A percentile compares a stretch with the other conserved stretches of the same genome.
Conservation (phyloP, 495 filamentous ascomycete genomes). For the Recurvomyces mirabilis region DNA sequence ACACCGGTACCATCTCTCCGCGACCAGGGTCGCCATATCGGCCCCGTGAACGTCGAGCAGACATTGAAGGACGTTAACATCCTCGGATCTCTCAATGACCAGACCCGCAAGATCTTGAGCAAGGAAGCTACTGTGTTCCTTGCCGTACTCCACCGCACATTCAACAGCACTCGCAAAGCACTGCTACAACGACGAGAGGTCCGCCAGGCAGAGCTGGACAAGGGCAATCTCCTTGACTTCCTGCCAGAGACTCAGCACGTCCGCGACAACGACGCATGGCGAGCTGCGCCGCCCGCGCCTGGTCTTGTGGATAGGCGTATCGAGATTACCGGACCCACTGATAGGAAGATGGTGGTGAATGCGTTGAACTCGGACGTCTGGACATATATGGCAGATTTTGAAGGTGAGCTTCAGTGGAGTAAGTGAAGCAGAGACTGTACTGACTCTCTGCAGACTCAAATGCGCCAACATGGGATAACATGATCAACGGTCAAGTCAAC, state of each 20-base stretch:
- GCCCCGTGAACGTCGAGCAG: constrained; percentile 16
- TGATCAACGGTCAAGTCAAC: constrained; percentile 98
- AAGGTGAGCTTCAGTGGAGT: constrained; percentile 47
- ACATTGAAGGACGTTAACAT: constrained; percentile 83
- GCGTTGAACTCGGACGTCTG: constrained; percentile 93
- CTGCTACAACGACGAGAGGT: constrained; percentile 75
- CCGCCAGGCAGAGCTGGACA: constrained; percentile 92
- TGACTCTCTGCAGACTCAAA: constrained; percentile 58
- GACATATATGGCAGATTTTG: constrained; percentile 99
- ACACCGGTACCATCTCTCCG: constrained; percentile 1
- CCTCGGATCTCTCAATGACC: constrained; percentile 63
- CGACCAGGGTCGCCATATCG: constrained; percentile 7
- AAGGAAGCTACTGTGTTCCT: constrained; percentile 88
- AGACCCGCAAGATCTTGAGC: constrained; percentile 80
- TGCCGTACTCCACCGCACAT: constrained; percentile 84
- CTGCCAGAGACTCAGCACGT: constrained; percentile 93
- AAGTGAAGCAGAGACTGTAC: background rate
- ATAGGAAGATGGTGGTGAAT: constrained; percentile 99
- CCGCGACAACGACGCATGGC: constrained; percentile 89
- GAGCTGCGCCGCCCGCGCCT: constrained; percentile 83
- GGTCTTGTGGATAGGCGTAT: constrained; percentile 88
- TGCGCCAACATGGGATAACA: constrained; percentile 98
- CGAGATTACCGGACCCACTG: constrained; percentile 98
- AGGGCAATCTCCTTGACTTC: constrained; percentile 85
- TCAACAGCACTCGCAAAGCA: constrained; percentile 81